Percentiles rank a stretch among this genome's conserved stretches.
These are phyloP conservation scores for Papiliotrema terrestris DNA, from an alignment of 1,284 basidiomycete genomes.

Conservation along the genomic window DNA sequence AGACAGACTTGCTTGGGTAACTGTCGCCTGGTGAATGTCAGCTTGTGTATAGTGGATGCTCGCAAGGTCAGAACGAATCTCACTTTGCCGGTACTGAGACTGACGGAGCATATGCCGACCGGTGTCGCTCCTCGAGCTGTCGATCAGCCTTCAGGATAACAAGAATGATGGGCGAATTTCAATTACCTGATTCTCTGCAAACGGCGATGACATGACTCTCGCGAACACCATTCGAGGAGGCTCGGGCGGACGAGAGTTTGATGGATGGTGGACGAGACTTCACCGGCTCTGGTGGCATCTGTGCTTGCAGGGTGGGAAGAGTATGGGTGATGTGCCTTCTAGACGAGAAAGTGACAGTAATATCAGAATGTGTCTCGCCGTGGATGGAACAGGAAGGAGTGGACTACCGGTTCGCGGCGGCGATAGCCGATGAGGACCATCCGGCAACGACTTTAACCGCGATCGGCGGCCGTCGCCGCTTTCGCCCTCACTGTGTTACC, in stretches of 20 bases:
- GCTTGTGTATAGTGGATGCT: not conserved
- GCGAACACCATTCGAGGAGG: not conserved
- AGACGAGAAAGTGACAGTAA: too few relatives aligned
- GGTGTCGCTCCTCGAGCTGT: too few relatives aligned
- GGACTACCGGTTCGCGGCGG: too few relatives aligned
- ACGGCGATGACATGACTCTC: not conserved
- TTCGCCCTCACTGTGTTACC: too few relatives aligned
- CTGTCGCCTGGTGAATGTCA: not conserved
- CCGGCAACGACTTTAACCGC: too few relatives aligned
- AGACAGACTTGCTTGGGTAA: not conserved
- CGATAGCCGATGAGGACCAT: too few relatives aligned
- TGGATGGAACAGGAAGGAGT: too few relatives aligned
- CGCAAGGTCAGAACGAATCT: not conserved
- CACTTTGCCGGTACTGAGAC: slow-evolving; percentile 3
- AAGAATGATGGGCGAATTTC: not conserved
- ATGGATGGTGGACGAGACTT: not conserved
- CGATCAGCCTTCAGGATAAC: too few relatives aligned
- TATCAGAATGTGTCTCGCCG: too few relatives aligned
- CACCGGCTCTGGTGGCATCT: not conserved
- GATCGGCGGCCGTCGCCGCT: too few relatives aligned
- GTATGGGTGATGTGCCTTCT: not conserved
- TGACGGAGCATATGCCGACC: not conserved
- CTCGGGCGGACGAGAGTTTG: slow-evolving; percentile 1
- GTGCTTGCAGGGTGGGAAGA: not conserved
- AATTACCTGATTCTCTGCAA: not conserved